Evolutionary conservation across 164 flowering plant genomes (phyloP).

Genomic region (Dillenia suffruticosa): DNA sequence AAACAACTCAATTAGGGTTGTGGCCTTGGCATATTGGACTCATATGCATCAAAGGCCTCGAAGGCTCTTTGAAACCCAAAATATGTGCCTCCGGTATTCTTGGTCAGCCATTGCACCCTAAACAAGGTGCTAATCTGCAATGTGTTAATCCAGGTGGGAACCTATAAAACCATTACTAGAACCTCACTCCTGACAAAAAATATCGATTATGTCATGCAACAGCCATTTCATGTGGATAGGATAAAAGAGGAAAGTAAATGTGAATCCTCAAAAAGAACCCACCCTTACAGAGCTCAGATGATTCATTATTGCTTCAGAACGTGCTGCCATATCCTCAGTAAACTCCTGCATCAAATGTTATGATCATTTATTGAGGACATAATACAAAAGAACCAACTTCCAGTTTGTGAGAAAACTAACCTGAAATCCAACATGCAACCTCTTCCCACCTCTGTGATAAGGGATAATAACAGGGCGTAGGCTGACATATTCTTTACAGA

Average conservation of each 20-base stretch:
- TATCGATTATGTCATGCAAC: too few relatives aligned
- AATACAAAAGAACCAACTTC: neutral
- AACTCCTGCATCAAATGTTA: slow-evolving; percentile 60
- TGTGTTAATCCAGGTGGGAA: too few relatives aligned
- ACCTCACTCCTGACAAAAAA: too few relatives aligned
- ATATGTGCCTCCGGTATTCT: too few relatives aligned
- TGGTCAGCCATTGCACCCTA: too few relatives aligned
- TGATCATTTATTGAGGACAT: slow-evolving; percentile 3
- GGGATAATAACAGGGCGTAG: slow-evolving; percentile 86
- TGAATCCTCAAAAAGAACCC: slow-evolving; percentile 8
- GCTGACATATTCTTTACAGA: slow-evolving; percentile 69
- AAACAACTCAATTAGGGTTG: too few relatives aligned
- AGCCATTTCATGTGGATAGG: too few relatives aligned
- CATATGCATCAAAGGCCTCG: too few relatives aligned
- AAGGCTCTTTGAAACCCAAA: too few relatives aligned
- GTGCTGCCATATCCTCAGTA: slow-evolving; percentile 67
- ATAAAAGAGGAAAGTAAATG: neutral
- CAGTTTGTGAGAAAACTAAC: slow-evolving; percentile 21
- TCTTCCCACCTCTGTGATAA: slow-evolving; percentile 92
- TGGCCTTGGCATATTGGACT: too few relatives aligned
- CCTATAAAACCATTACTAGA: too few relatives aligned
- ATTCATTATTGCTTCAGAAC: slow-evolving; percentile 55
- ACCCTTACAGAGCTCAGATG: slow-evolving; percentile 56
- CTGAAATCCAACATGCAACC: slow-evolving; percentile 90
- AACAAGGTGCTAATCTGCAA: too few relatives aligned